Conservation (phyloP, 192 early-diverging fungal species). For the Umbelopsis ramanniana region DNA sequence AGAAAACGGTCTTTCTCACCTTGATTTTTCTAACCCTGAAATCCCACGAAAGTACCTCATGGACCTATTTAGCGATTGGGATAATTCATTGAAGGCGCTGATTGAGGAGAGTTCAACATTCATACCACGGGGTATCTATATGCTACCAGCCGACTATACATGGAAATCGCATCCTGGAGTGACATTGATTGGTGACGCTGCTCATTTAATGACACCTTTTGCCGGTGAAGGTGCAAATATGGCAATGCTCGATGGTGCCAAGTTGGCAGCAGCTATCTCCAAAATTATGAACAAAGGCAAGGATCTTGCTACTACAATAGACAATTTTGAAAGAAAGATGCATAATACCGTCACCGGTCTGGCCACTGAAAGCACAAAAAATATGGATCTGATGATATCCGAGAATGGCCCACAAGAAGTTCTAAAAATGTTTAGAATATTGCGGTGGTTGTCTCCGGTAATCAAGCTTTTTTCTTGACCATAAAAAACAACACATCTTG, state of each 20-base stretch:
- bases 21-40: constrained; percentile 22
- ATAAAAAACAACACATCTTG: no score
- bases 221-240: constrained; percentile 53
- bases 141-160: constrained; percentile 30
- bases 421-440: not conserved
- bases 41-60: constrained; percentile 19
- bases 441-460: not conserved
- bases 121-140: constrained; percentile 38
- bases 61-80: constrained; percentile 32
- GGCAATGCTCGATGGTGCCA: constrained; percentile 43
- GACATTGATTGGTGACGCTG: constrained; percentile 53
- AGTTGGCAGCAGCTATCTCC: constrained; percentile 18
- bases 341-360: not conserved
- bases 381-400: constrained; percentile 7
- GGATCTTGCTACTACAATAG: constrained; percentile 12
- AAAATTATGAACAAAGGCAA: not conserved
- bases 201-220: constrained; percentile 56
- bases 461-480: no score
- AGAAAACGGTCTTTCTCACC: constrained; percentile 33
- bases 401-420: not conserved
- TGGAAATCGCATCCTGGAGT: constrained; percentile 37
- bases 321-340: constrained; percentile 32
- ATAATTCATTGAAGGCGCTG: constrained; percentile 16
- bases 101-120: constrained; percentile 8
- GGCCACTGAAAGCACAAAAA: constrained; percentile 11